A percentile compares a stretch with the other conserved stretches of the same genome.
Conservation (phyloP, 1,284 basidiomycete genomes). For the Sanghuangporus baumii region DNA sequence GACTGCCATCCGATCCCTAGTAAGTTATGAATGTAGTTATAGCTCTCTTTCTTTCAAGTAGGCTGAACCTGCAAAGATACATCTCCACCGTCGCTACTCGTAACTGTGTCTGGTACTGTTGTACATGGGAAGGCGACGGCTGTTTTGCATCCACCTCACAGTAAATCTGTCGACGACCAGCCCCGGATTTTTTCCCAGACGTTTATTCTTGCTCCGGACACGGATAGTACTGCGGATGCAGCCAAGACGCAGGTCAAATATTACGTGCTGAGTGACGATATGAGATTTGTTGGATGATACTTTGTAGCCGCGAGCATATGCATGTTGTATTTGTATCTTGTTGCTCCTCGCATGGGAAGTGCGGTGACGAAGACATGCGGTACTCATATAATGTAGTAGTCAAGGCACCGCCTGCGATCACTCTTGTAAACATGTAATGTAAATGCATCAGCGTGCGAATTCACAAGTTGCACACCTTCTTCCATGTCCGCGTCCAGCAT, state of each 20-base stretch:
- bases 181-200: slow-evolving; percentile 82
- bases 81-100: slow-evolving; percentile 69
- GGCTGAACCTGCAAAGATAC: slow-evolving; percentile 40
- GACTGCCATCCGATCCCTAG: slow-evolving; percentile 86
- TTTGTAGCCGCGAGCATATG: neutral
- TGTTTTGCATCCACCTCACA: slow-evolving; percentile 47
- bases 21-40: slow-evolving; percentile 27
- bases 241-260: slow-evolving; percentile 42
- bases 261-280: slow-evolving; percentile 67
- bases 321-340: neutral
- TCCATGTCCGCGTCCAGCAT: slow-evolving; percentile 19
- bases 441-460: neutral
- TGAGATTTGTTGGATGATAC: slow-evolving; percentile 67
- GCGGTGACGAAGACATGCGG: too few relatives aligned
- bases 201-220: slow-evolving; percentile 77
- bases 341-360: too few relatives aligned
- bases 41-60: neutral
- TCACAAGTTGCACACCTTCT: neutral
- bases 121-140: slow-evolving; percentile 61
- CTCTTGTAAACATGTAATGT: neutral
- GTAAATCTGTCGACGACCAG: slow-evolving; percentile 61
- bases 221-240: slow-evolving; percentile 55
- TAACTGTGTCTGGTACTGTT: slow-evolving; percentile 75
- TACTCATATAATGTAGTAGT: too few relatives aligned
- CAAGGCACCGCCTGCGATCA: neutral